A percentile compares a stretch with the other conserved stretches of the same genome.
phyloP scores from a whole-genome alignment of 148 eudicot genomes.

The Diospyros lotus region DNA sequence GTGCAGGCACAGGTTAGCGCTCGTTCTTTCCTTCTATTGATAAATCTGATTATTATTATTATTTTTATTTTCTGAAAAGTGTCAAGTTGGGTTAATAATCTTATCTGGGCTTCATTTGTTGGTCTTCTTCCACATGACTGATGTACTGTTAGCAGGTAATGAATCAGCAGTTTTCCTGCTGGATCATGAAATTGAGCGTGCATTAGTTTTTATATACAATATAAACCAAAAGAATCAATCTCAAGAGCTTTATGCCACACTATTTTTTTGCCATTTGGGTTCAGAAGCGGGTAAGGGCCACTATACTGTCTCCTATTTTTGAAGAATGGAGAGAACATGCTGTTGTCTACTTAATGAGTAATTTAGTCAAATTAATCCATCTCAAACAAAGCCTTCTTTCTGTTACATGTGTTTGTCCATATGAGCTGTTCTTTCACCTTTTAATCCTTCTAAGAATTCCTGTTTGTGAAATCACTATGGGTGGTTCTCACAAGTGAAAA shows the following conservation, averaged over 20 bases:
- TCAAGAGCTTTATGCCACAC: background rate
- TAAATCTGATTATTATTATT: too few species aligned
- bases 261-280: slow-evolving; percentile 2
- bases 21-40: too few species aligned
- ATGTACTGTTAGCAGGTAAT: background rate
- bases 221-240: background rate
- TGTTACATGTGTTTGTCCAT: background rate
- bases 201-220: background rate
- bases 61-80: too few species aligned
- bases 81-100: background rate
- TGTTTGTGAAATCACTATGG: background rate
- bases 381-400: background rate
- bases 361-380: background rate
- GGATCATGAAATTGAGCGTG: background rate
- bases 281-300: background rate
- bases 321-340: background rate
- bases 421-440: background rate
- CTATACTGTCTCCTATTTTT: background rate
- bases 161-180: background rate
- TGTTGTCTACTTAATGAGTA: background rate
- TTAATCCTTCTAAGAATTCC: background rate
- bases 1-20: slow-evolving; percentile 77
- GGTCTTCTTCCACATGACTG: background rate
- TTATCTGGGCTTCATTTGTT: slow-evolving; percentile 3
- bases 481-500: background rate